Evolutionary conservation across 208 protist species (phyloP), one percentile per base, ranked within the genome.

Genomic region (Leptomonas seymouri): DNA sequence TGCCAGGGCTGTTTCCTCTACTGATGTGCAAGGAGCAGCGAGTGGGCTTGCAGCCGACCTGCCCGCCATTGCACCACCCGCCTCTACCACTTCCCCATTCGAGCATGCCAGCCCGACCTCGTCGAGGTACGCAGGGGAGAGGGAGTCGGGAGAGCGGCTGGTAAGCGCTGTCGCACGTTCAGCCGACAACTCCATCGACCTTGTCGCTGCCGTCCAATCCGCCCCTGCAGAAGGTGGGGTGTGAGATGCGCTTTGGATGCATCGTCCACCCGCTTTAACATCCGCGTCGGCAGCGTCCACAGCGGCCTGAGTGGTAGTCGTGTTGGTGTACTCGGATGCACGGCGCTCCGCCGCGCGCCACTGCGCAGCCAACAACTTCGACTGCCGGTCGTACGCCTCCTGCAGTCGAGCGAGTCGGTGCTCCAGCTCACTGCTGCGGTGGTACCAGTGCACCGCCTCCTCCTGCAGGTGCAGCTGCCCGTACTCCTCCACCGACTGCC

Each of bases 391-490:
- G 23, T 53, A 60, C 9, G 50, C 25, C 4, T 39, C 58, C 36
- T 71, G 58, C 64, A 77, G 7, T 9, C 48, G 42, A 2, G 36
- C 44, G 3, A 81, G 55, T 28, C 65, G 31, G 12, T 64, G 53
- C 55, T 77, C 70, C 12, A 79, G 72, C 18, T 23, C 46, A 21
- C 53, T 54, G 60, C 72, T 76, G 34, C 78, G 72, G 49, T 71
- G 58, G 16, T 70, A 73, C 78, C 78, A 82, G 31, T 59, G 34
- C 34, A 78, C 62, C 18, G 74, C 72, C 60, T 82, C 78, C 5
- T 79, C 62, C 51, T 75, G 67, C 57, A 82, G 55, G 57, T 77
- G 71, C 50, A 54, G 36, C 28, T 57, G 55, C 9, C 64, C 65
- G 50, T 67, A 77, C 36, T 67, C 57, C 16, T 48, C 57, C 20